Evolutionary conservation across 768 basidiomycete species (phyloP).

Genomic region (Tylopilus felleus): DNA sequence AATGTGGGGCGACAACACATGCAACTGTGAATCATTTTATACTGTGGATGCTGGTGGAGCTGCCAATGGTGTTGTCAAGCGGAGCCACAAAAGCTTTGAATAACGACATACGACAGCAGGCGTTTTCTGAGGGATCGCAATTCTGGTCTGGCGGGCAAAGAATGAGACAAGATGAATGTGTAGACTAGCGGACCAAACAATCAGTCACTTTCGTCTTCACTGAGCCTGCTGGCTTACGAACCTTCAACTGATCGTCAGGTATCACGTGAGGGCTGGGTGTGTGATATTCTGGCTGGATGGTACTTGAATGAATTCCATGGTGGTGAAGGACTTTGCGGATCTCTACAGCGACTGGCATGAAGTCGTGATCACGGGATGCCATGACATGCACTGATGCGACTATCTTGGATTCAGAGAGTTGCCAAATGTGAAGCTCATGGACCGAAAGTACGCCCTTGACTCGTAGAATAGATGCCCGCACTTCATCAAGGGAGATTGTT

Average conservation of each 20-base stretch:
- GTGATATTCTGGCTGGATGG: conserved; percentile 88
- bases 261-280: conserved; percentile 30
- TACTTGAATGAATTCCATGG: conserved; percentile 91
- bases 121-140: conserved; percentile 66
- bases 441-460: conserved; percentile 82
- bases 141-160: conserved; percentile 65
- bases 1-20: conserved; percentile 27
- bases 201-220: not conserved
- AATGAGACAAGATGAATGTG: conserved; percentile 64
- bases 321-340: conserved; percentile 84
- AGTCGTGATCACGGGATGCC: conserved; percentile 76
- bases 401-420: conserved; percentile 90
- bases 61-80: conserved; percentile 21
- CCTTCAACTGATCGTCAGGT: conserved; percentile 50
- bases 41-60: conserved; percentile 48
- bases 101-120: conserved; percentile 71
- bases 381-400: conserved; percentile 96
- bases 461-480: conserved; percentile 72
- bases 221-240: conserved; percentile 24
- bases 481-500: conserved; percentile 84
- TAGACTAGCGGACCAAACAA: conserved; percentile 35
- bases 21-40: conserved; percentile 24
- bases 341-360: conserved; percentile 83
- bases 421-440: conserved; percentile 97
- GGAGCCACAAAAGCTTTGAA: not conserved